Evolutionary conservation across 441 rosid species (phyloP).

Genomic region (Erodium moschatum): DNA sequence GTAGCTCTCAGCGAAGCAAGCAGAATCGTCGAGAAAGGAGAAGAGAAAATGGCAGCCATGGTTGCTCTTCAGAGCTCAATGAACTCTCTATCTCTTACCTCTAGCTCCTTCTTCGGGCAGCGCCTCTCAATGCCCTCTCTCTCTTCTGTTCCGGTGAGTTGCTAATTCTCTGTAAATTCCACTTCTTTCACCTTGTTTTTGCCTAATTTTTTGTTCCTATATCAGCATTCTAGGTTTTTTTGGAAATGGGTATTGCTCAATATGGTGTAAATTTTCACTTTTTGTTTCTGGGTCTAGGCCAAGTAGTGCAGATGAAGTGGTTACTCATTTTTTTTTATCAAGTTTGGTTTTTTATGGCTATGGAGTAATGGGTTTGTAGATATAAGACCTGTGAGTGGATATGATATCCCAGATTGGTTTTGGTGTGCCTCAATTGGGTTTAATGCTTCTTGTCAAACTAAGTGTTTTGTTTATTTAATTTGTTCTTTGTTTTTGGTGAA

Average conservation of each 20-base stretch:
- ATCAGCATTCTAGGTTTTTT: constrained; percentile 1
- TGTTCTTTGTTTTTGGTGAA: neutral
- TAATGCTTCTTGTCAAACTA: neutral
- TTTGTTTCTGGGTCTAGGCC: constrained; percentile 1
- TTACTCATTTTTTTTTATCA: neutral
- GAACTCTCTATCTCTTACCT: constrained; percentile 51
- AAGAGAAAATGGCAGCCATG: constrained; percentile 52
- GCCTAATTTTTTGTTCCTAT: neutral
- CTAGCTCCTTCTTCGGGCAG: constrained; percentile 65
- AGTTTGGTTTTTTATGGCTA: neutral
- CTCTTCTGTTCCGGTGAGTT: constrained; percentile 37
- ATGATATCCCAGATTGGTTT: neutral
- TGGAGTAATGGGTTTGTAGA: neutral
- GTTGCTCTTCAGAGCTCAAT: constrained; percentile 71
- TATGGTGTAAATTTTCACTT: neutral
- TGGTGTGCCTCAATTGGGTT: neutral
- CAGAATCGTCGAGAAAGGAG: constrained; percentile 10
- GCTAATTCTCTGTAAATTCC: neutral
- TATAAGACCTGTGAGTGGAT: neutral
- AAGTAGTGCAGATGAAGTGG: neutral
- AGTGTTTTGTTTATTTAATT: neutral
- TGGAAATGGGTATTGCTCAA: constrained; percentile 19
- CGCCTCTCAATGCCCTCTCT: constrained; percentile 42
- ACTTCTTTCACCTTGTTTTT: neutral
- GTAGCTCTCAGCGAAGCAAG: neutral